Conservation (phyloP, 352 stramenopile genomes). For the Phytophthora boehmeriae region DNA sequence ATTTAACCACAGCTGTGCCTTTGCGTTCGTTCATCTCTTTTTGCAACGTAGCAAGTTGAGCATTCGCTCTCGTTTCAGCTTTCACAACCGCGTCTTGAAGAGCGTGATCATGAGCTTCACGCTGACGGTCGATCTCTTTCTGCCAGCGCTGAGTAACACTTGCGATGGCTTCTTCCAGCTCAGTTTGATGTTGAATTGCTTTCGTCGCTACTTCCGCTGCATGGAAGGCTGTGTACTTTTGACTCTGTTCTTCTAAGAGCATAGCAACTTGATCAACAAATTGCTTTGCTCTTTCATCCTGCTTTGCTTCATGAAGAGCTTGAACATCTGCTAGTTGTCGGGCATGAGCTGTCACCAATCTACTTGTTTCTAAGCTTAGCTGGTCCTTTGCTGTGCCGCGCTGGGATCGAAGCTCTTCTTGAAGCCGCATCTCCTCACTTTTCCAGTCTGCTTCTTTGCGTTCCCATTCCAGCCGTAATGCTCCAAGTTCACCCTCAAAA, state of each 20-base stretch:
- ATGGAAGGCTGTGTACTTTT: slow-evolving; percentile 12
- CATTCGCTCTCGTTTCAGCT: slow-evolving; percentile 40
- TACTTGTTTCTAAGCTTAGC: slow-evolving; percentile 13
- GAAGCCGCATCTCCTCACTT: slow-evolving; percentile 5
- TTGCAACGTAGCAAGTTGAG: slow-evolving; percentile 46
- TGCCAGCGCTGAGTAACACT: slow-evolving; percentile 40
- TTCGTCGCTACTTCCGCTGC: slow-evolving; percentile 1
- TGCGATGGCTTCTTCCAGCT: slow-evolving; percentile 38
- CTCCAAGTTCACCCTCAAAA: slow-evolving; percentile 29
- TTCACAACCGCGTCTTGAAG: slow-evolving; percentile 40
- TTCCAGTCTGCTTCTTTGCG: slow-evolving; percentile 15
- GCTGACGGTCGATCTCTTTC: slow-evolving; percentile 34
- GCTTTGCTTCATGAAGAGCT: slow-evolving; percentile 1
- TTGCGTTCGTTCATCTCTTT: slow-evolving; percentile 73
- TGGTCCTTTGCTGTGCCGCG: slow-evolving; percentile 12
- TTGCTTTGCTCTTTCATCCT: not conserved
- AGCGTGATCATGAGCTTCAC: slow-evolving; percentile 33
- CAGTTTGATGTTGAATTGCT: slow-evolving; percentile 10
- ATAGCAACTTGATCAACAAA: slow-evolving; percentile 12
- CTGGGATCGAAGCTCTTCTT: slow-evolving; percentile 19
- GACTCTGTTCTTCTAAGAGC: slow-evolving; percentile 24
- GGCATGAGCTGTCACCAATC: slow-evolving; percentile 6
- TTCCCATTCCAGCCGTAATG: slow-evolving; percentile 17
- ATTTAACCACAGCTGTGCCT: slow-evolving; percentile 60
- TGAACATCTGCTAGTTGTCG: slow-evolving; percentile 9